Base-by-base conservation (phyloP, 257 asterid genomes). In the Prunella vulgaris region DNA sequence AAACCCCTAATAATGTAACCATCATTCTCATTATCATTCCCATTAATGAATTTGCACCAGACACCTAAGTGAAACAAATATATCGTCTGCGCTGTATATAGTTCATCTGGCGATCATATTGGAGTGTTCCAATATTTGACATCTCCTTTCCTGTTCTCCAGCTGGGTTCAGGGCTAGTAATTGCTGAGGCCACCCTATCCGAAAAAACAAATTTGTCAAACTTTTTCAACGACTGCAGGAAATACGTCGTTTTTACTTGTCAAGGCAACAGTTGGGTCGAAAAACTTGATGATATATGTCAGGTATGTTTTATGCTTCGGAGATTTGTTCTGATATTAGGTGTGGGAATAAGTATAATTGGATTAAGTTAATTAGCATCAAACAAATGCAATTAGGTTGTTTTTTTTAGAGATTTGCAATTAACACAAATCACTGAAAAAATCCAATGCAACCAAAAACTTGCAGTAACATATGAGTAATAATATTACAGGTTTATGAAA, bases 221-320 rank as follows among this genome's bases (percentile, higher is more conserved):
- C 74, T 58, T 91, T 77, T 87, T 86, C 83, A 57, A 62, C 42
- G 93, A 94, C 71, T 91, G 99, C 90, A 87, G 84, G 88, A 86
- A 77, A 79, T 94, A 83, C 61, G 71, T 89, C 22, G 69, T 91
- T 57, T 56, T 72, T 61, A 85, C 96, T 64, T 84, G 92, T 79
- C 90, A 91, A 70, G 71, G 87, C 70, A 69, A 77, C 76, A 51
- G 30, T 38, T 89, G 93, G 97, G 80, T 79, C 9, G 96, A 91
- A 74, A 94, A 81, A 83, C 79, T 91, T 57, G 97, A 94, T 60
- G 97, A 89, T 52, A 81, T 94, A 75, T 87, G 96, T 84, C 97
- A 91, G 96, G 99, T 90, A 75, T 52, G 80, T 60, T 46, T 48
- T 70, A 32, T 76, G 60, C 74, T 32, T 60, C 74, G 42, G 60